Evolutionary conservation across 768 basidiomycete genomes (phyloP), one percentile per base, ranked within the genome.

Genomic region (Agaricus bisporus): DNA sequence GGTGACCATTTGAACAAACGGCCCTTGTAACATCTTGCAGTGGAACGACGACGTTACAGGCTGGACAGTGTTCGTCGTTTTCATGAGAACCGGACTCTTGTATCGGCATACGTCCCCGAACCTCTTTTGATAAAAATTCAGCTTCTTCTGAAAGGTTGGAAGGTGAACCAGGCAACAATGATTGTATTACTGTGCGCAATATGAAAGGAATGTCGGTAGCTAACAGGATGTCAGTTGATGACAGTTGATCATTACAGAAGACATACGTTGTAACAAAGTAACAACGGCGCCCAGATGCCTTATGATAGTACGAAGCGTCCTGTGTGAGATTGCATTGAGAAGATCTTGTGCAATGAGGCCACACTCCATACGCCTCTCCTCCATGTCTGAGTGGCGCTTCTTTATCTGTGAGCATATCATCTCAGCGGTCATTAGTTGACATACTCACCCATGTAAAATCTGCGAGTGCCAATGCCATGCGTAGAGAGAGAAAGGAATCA

Each of bases 1-100:
- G 66, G 69, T 93, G 91, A 9, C 89, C 88, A 57, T 82, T 84
- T 3, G 73, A 63, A 62, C 91, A 93, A 9, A 72, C 70, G 14
- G 86, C 89, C 26, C 63, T 73, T 17, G 74, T 79, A 48, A 83
- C 75, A 61, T 85, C 79, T 47, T 79, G 65, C 49, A 90, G 63
- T 2, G 79, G 80, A 22, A 93, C 73, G 38, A 73, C 72, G 1
- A 76, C 74, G 37, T 75, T 66, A 68, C 91, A 93, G 14, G 89
- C 91, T 2, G 89, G 88, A 59, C 91, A 93, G 15, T 65, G 60
- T 68, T 92, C 90, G 48, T 77, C 73, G 42, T 83, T 67, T 29
- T 70, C 70, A 29, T 61, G 59, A 35, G 63, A 51, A 48, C 59
- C 62, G 41, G 69, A 60, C 49, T 38, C 35, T 22, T 62, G 57